Conservation (phyloP, 73 alveolate species). For the Diophrys appendiculata region DNA sequence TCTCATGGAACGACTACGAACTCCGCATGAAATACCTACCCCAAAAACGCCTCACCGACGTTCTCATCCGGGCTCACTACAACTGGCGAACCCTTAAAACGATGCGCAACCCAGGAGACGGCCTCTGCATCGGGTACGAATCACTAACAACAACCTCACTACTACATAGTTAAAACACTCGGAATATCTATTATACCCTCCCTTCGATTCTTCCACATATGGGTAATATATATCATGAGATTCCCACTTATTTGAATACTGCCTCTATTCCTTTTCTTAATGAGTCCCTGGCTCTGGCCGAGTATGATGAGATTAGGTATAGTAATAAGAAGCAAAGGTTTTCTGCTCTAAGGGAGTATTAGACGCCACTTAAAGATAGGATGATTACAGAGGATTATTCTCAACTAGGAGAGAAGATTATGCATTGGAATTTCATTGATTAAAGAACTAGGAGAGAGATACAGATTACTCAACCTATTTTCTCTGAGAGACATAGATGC, state of each 20-base stretch:
- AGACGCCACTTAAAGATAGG: constrained; percentile 22
- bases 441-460: background rate
- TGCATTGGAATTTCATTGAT: constrained; percentile 39
- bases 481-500: background rate
- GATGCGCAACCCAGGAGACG: background rate
- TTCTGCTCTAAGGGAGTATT: constrained; percentile 10
- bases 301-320: constrained; percentile 26
- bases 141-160: background rate
- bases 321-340: constrained; percentile 14
- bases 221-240: constrained; percentile 27
- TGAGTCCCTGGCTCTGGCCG: constrained; percentile 28
- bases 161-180: constrained; percentile 27
- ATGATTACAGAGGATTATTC: background rate
- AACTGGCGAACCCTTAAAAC: background rate
- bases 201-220: constrained; percentile 37
- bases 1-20: background rate
- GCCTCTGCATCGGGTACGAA: background rate
- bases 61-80: background rate
- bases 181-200: constrained; percentile 22
- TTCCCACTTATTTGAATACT: constrained; percentile 45
- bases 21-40: background rate
- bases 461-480: background rate
- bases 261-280: constrained; percentile 43
- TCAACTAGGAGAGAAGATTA: constrained; percentile 24
- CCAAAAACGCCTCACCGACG: background rate